Conservation (phyloP, 129 eudicot species). For the Kitagawia praeruptora region DNA sequence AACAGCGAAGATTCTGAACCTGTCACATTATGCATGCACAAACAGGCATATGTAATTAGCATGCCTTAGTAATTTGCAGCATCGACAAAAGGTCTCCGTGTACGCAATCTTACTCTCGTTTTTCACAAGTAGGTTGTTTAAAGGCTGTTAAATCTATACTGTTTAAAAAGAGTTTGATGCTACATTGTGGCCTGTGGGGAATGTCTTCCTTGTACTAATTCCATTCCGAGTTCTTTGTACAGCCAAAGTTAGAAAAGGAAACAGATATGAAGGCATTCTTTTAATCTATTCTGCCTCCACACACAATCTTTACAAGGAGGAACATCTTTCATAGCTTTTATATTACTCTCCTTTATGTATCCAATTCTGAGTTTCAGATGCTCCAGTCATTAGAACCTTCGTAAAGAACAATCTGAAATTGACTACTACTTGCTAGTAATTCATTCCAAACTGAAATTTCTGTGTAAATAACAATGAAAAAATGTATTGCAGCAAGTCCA, state of each 20-base stretch:
- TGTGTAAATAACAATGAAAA: conserved; percentile 5
- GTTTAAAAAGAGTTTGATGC: conserved; percentile 31
- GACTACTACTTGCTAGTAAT: neutral
- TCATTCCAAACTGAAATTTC: too few species aligned
- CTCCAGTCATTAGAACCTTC: conserved; percentile 66
- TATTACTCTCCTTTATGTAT: conserved; percentile 32
- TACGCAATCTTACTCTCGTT: conserved; percentile 12
- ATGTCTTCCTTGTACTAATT: too few species aligned
- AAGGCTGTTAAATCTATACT: conserved; percentile 20
- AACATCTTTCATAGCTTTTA: conserved; percentile 42
- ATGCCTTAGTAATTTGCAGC: too few species aligned
- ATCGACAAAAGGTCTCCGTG: too few species aligned
- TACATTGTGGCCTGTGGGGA: conserved; percentile 13
- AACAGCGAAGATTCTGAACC: too few species aligned
- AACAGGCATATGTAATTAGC: too few species aligned
- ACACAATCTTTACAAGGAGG: conserved; percentile 49
- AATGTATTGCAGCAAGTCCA: neutral
- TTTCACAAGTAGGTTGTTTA: conserved; percentile 28
- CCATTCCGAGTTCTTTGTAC: too few species aligned
- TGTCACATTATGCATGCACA: too few species aligned
- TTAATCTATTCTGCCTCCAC: conserved; percentile 66
- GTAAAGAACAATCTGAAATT: conserved; percentile 11
- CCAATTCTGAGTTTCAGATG: conserved; percentile 45
- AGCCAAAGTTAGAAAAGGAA: too few species aligned
- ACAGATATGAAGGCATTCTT: conserved; percentile 50